Evolutionary conservation across 108 stramenopile species (phyloP).

Genomic region (Epipyxis sp.): DNA sequence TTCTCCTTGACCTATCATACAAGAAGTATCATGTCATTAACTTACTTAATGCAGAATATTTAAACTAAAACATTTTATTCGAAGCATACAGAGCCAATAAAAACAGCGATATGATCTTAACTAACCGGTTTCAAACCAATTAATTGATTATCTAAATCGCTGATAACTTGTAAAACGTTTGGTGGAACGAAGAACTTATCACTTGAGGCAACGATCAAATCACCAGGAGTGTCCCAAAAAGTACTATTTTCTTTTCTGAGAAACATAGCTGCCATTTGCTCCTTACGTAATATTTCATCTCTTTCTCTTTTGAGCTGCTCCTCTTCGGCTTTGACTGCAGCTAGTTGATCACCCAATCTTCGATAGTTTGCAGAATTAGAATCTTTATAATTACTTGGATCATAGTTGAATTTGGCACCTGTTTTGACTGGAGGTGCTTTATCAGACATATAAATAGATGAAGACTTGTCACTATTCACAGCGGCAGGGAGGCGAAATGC

Average conservation of each 20-base stretch:
- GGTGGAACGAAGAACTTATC: neutral
- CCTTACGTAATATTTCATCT: neutral
- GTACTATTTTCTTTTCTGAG: neutral
- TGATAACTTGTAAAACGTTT: neutral
- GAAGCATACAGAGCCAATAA: too few relatives aligned
- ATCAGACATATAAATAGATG: too few relatives aligned
- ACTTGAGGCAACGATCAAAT: neutral
- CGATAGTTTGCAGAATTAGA: neutral
- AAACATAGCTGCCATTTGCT: neutral
- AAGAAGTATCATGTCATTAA: too few relatives aligned
- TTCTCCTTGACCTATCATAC: slow-evolving; percentile 1
- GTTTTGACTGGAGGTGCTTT: too few relatives aligned
- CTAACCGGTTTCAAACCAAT: neutral
- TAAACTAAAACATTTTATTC: too few relatives aligned
- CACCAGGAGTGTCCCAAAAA: neutral
- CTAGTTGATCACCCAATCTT: neutral
- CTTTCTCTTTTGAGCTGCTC: neutral
- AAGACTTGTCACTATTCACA: too few relatives aligned
- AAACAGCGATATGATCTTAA: too few relatives aligned
- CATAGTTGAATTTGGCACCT: neutral
- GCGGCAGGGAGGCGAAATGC: too few relatives aligned
- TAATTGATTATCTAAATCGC: neutral
- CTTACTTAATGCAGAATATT: too few relatives aligned
- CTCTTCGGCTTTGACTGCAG: neutral
- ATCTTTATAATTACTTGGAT: neutral